Evolutionary conservation across 1,139 yeast species (phyloP), one percentile per base, ranked within the genome.

Genomic region (Yamadazyma dushanensis): DNA sequence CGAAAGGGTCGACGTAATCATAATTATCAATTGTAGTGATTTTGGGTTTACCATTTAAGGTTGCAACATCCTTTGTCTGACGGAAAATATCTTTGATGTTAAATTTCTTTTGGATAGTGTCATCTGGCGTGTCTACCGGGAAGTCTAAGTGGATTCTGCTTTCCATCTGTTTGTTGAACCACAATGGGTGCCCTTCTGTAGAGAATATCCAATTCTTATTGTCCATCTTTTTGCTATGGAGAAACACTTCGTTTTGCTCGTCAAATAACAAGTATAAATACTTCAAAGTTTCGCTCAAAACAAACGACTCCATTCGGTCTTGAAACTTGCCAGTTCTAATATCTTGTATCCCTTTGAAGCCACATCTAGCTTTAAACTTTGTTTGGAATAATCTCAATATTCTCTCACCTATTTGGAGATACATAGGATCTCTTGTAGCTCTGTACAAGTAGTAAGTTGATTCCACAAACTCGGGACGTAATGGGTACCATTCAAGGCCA

Each of bases 171-270:
- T 18, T n/a, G 26, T 56, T 50, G 38, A 73, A 69, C 95, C 96
- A 88, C 41, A 89, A 55, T 2, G 96, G 96, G 56, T 90, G 97
- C 0, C 94, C 97, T 53, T 90, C 97, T 0, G 97, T 90, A 8
- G 96, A 84, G 50, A 89, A 90, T 1, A 90, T 69, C 61, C 83
- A 73, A 48, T 80, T 83, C 29, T 78, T 76, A 17, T 54, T 47
- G 5, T 49, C 47, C 57, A 66, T 63, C 18, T 46, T 32, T 6
- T 46, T 40, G 19, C 41, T 33, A 31, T 57, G 68, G 10, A 70
- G 48, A 46, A 83, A 79, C 16, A 79, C 52, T 18, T 72, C 74
- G 52, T 88, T 79, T 5, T 68, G 68, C 9, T 73, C 80, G 53
- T 88, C 95, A 61, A 89, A 89, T 32, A 89, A 60, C 21, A 89